These are phyloP conservation scores for Ophiostoma himal-ulmi DNA, from an alignment of 2,329 filamentous ascomycete genomes.

Conservation along the genomic window DNA sequence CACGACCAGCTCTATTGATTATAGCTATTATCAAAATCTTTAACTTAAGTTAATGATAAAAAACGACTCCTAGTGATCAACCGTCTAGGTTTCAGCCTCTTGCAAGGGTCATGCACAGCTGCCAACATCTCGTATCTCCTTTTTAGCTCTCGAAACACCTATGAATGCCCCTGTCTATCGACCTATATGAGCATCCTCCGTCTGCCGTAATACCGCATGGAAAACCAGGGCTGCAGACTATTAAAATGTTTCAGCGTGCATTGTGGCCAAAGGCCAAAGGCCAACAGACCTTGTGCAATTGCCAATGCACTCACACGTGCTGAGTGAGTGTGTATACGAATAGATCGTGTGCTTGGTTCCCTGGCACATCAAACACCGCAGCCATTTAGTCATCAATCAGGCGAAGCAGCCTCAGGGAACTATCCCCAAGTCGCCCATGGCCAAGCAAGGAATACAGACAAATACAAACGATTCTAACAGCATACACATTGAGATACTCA, in stretches of 20 bases:
- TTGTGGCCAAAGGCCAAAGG: background rate
- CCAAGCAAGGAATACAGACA: background rate
- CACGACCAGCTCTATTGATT: too few relatives aligned
- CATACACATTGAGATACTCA: background rate
- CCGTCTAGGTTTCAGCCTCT: background rate
- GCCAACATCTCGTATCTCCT: slow-evolving; percentile 1
- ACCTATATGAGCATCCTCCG: background rate
- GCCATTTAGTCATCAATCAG: background rate
- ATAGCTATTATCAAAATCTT: background rate
- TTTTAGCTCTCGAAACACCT: background rate
- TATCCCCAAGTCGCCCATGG: background rate
- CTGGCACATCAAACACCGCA: background rate
- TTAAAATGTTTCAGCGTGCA: background rate
- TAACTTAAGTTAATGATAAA: too few relatives aligned
- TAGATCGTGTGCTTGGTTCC: background rate
- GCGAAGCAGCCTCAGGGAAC: background rate
- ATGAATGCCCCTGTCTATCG: background rate
- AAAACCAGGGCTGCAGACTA: background rate
- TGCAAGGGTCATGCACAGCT: slow-evolving; percentile 4
- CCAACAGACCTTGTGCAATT: background rate
- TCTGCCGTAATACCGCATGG: background rate
- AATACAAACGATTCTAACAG: background rate
- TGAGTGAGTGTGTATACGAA: background rate
- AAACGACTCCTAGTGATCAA: background rate
- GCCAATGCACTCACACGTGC: background rate